Evolutionary conservation across 2,329 filamentous ascomycete species (phyloP).

Genomic region (Parascedosporium putredinis): DNA sequence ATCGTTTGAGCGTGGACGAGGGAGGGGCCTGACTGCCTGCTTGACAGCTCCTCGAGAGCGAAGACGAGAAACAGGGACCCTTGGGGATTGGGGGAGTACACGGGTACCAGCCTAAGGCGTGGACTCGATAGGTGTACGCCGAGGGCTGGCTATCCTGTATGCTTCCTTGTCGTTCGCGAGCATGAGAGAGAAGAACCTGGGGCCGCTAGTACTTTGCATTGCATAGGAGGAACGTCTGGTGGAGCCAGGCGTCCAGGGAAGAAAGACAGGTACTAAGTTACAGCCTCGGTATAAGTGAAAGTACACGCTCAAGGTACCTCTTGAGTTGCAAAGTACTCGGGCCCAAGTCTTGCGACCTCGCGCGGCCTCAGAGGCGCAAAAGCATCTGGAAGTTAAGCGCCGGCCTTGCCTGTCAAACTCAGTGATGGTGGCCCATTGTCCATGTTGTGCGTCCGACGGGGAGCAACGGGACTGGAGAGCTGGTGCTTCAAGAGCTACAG

Average conservation of each 20-base stretch:
- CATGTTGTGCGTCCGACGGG: no score
- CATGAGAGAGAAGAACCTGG: background rate
- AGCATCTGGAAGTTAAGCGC: background rate
- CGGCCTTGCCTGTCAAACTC: background rate
- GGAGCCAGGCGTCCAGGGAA: background rate
- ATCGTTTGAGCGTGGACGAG: background rate
- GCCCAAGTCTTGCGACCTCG: background rate
- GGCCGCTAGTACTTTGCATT: background rate
- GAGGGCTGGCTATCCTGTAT: background rate
- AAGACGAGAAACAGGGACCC: background rate
- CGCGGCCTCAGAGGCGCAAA: background rate
- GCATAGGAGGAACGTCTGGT: background rate
- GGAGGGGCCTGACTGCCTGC: background rate
- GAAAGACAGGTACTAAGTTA: background rate
- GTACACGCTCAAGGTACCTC: background rate
- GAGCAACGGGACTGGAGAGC: no score
- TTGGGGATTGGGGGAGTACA: background rate
- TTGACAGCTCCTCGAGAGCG: background rate
- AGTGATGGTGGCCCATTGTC: no score
- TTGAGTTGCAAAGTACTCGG: no score
- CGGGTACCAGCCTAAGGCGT: background rate
- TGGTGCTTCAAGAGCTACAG: no score
- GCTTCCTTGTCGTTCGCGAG: background rate
- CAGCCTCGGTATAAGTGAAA: constrained; percentile 1
- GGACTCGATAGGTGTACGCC: background rate